Conservation (phyloP, 352 stramenopile species). For the Phytophthora hybrid region DNA sequence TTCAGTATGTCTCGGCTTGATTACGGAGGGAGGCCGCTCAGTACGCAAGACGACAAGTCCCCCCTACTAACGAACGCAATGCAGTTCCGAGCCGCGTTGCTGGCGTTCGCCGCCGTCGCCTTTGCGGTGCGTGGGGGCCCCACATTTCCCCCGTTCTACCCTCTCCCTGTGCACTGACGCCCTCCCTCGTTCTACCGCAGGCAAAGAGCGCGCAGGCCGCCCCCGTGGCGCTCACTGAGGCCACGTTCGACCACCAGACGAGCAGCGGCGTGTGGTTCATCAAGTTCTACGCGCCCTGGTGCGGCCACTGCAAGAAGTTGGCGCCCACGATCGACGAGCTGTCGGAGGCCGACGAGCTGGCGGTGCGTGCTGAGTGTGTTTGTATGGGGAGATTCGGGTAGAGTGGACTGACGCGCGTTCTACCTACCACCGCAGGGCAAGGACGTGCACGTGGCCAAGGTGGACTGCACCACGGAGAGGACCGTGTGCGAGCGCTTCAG, state of each 20-base stretch:
- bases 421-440: conserved; percentile 10
- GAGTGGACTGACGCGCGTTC: background rate
- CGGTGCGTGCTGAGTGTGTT: background rate
- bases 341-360: conserved; percentile 47
- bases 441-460: conserved; percentile 68
- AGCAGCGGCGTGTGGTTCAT: conserved; percentile 70
- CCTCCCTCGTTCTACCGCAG: background rate
- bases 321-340: conserved; percentile 71
- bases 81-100: conserved; percentile 24
- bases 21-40: conserved; percentile 18
- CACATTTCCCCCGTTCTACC: background rate
- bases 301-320: conserved; percentile 86
- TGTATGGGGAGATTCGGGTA: background rate
- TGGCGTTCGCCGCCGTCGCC: conserved; percentile 42
- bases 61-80: conserved; percentile 19
- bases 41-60: conserved; percentile 25
- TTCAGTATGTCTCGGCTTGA: conserved; percentile 7
- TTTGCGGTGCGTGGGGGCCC: conserved; percentile 12
- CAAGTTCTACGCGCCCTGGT: conserved; percentile 91
- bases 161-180: background rate
- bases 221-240: conserved; percentile 50
- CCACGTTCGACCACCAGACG: conserved; percentile 70
- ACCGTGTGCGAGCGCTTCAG: conserved; percentile 84
- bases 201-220: conserved; percentile 34
- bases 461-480: conserved; percentile 82